These are phyloP conservation scores for Chlorella ohadii DNA, from an alignment of 139 green algal species.

Conservation along the genomic window DNA sequence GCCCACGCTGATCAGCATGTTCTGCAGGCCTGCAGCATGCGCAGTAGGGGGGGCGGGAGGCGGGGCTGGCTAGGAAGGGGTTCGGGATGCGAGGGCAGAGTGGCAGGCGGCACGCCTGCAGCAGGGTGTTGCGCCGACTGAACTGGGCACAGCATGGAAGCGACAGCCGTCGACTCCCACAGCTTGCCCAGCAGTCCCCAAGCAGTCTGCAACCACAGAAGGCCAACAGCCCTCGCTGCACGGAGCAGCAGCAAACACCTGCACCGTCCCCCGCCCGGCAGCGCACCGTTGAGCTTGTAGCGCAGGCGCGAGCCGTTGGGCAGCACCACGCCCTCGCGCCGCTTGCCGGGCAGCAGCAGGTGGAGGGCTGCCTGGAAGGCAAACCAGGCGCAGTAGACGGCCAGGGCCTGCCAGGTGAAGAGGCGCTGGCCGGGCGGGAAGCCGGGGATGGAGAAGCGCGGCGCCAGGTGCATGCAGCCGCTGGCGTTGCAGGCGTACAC, in stretches of 20 bases:
- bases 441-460: slow-evolving; percentile 19
- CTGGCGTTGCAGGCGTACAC: slow-evolving; percentile 58
- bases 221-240: neutral
- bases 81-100: too few species aligned
- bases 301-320: slow-evolving; percentile 63
- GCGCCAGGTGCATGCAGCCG: slow-evolving; percentile 45
- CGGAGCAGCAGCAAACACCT: too few species aligned
- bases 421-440: slow-evolving; percentile 38
- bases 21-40: slow-evolving; percentile 64
- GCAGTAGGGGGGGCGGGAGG: neutral
- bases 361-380: slow-evolving; percentile 73
- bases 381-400: slow-evolving; percentile 73
- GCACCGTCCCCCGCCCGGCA: too few species aligned
- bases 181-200: too few species aligned
- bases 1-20: slow-evolving; percentile 62
- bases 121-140: too few species aligned
- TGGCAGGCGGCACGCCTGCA: too few species aligned
- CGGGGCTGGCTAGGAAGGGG: neutral
- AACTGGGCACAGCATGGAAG: too few species aligned
- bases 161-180: too few species aligned
- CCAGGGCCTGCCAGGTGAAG: slow-evolving; percentile 64
- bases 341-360: slow-evolving; percentile 78
- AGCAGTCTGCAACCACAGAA: too few species aligned
- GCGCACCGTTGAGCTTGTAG: slow-evolving; percentile 95
- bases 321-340: slow-evolving; percentile 66